Evolutionary conservation across 176 grass and related monocot genomes (phyloP), one percentile per base, ranked within the genome.

Genomic region (Lolium multiflorum): DNA sequence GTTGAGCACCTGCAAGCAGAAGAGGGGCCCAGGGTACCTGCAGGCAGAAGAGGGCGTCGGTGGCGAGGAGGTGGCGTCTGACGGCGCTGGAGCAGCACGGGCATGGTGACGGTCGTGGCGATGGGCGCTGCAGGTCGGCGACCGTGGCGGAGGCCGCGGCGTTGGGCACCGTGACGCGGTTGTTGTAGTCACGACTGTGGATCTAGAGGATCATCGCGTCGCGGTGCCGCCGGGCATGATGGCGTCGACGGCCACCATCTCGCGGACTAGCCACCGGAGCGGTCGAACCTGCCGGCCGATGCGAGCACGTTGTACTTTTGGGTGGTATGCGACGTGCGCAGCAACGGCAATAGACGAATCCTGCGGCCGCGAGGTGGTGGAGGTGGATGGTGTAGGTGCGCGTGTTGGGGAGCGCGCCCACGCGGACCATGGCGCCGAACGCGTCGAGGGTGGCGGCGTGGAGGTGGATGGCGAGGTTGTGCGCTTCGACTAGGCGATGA

Each of bases 261-360:
- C 92, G 11, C 57, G 73, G 54, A 98, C 70, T n/a, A 98, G 85
- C 78, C 76, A 76, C 55, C 58, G 82, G 69, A 98, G 85, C 87
- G 35, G 22, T 92, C 93, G 51, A 98, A 94, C 78, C 75, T 83
- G 18, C 61, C 58, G 16, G 81, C 79, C 31, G 41, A 21, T 5
- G 91, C 81, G 25, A 98, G 88, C 64, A 95, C 91, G 80, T 95
- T 89, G 79, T 94, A 98, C 77, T 94, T 91, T 64, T 76, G 89
- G 71, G 93, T 91, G 24, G 91, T 92, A 25, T 88, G 88, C 43
- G 31, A 81, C 65, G 69, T 54, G 66, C 96, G 92, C 89, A 95
- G 83, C 50, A 79, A 91, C n/a, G 93, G 93, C 71, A 95, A 74
- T 59, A 94, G 46, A 95, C 63, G 81, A 90, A 89, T 15, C 86